Conservation (phyloP, 2,329 filamentous ascomycete genomes). For the Colletotrichum sp. region DNA sequence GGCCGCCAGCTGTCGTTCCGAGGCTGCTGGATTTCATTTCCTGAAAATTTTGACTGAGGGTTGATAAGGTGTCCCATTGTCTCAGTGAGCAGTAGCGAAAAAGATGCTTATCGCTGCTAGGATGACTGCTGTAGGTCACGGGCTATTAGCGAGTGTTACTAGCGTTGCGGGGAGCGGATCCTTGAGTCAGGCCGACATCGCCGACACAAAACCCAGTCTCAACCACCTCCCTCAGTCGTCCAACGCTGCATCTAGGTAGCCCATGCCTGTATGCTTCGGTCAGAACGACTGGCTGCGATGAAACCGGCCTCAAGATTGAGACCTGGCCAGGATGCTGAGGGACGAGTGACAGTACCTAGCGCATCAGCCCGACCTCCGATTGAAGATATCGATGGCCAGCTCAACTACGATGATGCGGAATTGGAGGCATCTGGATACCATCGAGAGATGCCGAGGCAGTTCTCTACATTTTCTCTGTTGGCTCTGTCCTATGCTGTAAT, state of each 20-base stretch:
- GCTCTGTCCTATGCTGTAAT: constrained; percentile 34
- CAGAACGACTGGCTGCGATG: neutral
- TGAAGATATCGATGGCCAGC: neutral
- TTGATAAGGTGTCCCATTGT: neutral
- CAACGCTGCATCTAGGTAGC: neutral
- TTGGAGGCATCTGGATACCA: constrained; percentile 33
- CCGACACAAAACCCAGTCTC: neutral
- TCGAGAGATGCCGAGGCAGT: constrained; percentile 34
- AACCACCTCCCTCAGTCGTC: neutral
- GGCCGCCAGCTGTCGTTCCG: neutral
- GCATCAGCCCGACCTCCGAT: neutral
- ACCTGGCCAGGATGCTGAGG: neutral
- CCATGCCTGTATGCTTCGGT: neutral
- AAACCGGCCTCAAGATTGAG: neutral
- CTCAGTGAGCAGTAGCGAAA: neutral
- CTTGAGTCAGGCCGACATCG: neutral
- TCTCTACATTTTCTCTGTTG: constrained; percentile 29
- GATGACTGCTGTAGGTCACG: neutral
- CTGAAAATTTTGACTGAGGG: neutral
- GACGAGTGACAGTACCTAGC: neutral
- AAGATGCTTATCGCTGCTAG: neutral
- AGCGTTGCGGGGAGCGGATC: neutral
- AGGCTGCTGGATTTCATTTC: neutral
- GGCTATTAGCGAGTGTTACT: neutral
- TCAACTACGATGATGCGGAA: constrained; percentile 29